Percentiles rank a stretch among this genome's conserved stretches.
Conservation (phyloP, 2,329 filamentous ascomycete species). For the Lasiodiplodia theobromae region DNA sequence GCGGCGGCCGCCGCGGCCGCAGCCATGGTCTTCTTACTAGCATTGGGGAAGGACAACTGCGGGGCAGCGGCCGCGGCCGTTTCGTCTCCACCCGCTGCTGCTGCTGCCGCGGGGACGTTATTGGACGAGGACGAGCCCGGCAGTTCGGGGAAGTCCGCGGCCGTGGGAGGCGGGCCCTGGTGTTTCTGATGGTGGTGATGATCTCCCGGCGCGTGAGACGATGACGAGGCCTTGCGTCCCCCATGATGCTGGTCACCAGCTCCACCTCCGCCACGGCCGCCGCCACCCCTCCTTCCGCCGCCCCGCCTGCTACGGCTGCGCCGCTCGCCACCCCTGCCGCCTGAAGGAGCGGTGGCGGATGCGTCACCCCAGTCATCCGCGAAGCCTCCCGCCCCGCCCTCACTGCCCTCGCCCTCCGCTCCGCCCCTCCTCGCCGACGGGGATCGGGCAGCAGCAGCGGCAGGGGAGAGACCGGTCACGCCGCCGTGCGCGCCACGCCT, state of each 20-base stretch:
- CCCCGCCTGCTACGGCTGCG: constrained; percentile 40
- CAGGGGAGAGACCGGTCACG: constrained; percentile 40
- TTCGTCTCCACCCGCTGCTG: too few species aligned
- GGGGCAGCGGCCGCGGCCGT: not conserved
- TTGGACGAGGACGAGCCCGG: constrained; percentile 35
- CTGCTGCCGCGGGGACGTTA: not conserved
- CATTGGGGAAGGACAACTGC: constrained; percentile 21
- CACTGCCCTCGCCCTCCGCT: constrained; percentile 40
- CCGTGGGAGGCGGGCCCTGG: constrained; percentile 42
- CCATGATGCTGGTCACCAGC: not conserved
- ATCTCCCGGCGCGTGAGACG: constrained; percentile 4
- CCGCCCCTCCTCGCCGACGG: constrained; percentile 42
- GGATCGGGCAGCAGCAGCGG: constrained; percentile 32
- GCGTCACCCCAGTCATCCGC: not conserved
- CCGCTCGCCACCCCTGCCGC: constrained; percentile 39
- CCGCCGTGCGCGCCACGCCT: constrained; percentile 61
- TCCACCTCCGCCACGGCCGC: constrained; percentile 36
- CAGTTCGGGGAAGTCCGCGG: constrained; percentile 56
- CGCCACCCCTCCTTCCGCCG: not conserved
- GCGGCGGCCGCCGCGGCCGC: not conserved
- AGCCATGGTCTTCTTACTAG: not conserved
- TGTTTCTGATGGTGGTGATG: constrained; percentile 34
- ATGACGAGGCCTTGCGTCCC: constrained; percentile 35
- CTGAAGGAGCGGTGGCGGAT: constrained; percentile 32
- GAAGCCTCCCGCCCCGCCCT: not conserved